Percentiles rank a stretch among this genome's conserved stretches.
Evolutionary conservation across 768 basidiomycete species (phyloP).

Genomic region (Tricholoma saponaceum): DNA sequence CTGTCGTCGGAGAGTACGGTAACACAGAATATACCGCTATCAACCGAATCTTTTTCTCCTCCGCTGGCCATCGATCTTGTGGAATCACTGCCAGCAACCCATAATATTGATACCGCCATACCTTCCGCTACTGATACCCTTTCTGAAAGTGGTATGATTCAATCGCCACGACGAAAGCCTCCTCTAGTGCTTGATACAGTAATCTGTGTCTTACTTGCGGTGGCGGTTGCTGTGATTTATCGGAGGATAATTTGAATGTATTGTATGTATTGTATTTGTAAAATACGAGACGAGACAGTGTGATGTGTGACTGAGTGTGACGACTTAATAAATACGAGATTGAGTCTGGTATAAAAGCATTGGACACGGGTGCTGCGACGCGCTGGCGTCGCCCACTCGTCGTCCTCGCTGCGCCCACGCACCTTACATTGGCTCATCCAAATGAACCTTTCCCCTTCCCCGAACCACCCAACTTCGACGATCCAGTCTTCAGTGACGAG

Average conservation of each 20-base stretch:
- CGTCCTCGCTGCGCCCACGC: neutral
- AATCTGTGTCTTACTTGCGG: constrained; percentile 67
- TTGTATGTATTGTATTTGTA: neutral
- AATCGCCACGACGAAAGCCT: constrained; percentile 28
- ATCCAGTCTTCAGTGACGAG: neutral
- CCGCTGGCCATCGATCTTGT: neutral
- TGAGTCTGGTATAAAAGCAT: too few relatives aligned
- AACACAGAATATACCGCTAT: neutral
- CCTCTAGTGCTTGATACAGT: constrained; percentile 69
- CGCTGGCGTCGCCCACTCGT: neutral
- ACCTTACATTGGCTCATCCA: neutral
- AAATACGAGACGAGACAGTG: constrained; percentile 17
- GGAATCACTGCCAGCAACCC: constrained; percentile 2
- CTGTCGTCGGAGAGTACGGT: neutral
- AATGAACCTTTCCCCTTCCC: neutral
- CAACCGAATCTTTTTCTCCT: neutral
- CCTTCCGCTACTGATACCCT: constrained; percentile 7
- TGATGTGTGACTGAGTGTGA: constrained; percentile 6
- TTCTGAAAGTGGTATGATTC: constrained; percentile 5
- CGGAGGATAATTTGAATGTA: constrained; percentile 44
- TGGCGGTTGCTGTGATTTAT: constrained; percentile 65
- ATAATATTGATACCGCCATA: constrained; percentile 9
- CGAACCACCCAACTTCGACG: neutral
- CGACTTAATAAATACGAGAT: neutral
- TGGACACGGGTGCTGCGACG: neutral